A percentile compares a stretch with the other conserved stretches of the same genome.
Conservation (phyloP, 139 green algal species). For the Yamagishiella unicocca region DNA sequence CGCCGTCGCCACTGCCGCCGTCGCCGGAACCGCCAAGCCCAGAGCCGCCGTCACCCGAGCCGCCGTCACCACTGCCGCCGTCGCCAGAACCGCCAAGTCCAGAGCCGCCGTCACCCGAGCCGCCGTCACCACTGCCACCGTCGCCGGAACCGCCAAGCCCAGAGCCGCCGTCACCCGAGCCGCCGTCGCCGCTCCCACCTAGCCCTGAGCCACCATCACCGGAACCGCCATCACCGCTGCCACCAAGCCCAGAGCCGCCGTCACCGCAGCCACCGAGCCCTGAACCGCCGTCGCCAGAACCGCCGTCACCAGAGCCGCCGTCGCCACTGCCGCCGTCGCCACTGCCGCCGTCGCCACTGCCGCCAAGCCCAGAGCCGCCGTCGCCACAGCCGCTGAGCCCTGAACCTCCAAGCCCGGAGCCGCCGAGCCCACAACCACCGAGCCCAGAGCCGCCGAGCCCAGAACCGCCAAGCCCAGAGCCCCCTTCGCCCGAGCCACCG, state of each 20-base stretch:
- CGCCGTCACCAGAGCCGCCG: too few species aligned
- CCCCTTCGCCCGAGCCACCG: background rate
- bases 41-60: background rate
- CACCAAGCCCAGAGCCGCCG: background rate
- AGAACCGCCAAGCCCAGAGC: background rate
- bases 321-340: background rate
- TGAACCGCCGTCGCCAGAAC: background rate
- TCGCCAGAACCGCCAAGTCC: background rate
- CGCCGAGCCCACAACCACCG: background rate
- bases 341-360: background rate
- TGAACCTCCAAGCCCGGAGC: background rate
- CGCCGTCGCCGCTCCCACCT: background rate
- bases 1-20: too few species aligned
- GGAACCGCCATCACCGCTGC: background rate
- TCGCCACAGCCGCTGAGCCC: too few species aligned
- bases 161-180: too few species aligned
- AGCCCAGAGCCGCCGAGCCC: background rate
- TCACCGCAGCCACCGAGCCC: too few species aligned
- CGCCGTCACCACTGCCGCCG: background rate
- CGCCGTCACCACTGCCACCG: background rate
- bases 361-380: background rate
- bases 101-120: background rate
- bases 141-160: background rate
- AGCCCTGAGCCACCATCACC: too few species aligned
- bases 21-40: too few species aligned